phyloP scores from a whole-genome alignment of 345 rosid genomes.

The Fremontodendron californicum region DNA sequence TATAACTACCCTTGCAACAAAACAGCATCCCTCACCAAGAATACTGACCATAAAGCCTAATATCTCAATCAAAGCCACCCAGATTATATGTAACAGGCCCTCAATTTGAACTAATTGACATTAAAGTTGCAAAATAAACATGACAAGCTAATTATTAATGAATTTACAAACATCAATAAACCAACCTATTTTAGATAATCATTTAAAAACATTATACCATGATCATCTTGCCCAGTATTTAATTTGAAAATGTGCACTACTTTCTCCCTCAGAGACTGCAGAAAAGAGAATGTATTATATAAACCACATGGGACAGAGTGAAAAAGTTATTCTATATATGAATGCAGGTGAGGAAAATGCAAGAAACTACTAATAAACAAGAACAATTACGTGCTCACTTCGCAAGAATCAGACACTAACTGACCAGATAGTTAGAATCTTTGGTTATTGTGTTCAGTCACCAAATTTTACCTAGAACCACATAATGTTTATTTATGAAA shows the following conservation, averaged over 20 bases:
- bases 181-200: slow-evolving; percentile 75
- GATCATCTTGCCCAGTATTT: slow-evolving; percentile 85
- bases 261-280: slow-evolving; percentile 66
- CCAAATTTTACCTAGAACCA: background rate
- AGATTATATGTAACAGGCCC: background rate
- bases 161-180: background rate
- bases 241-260: slow-evolving; percentile 72
- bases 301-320: background rate
- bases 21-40: background rate
- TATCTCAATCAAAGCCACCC: background rate
- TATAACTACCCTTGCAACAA: background rate
- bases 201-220: slow-evolving; percentile 71
- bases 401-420: background rate
- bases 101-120: background rate
- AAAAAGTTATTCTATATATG: no score
- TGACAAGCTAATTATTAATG: background rate
- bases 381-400: background rate
- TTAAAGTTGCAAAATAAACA: background rate
- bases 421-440: background rate
- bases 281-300: background rate
- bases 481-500: background rate
- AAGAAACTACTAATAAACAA: background rate
- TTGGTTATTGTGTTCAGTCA: background rate
- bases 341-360: background rate
- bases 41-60: background rate